Percentiles rank a stretch among this genome's conserved stretches.
Conservation (phyloP, 2,329 filamentous ascomycete species). For the Claviceps purpurea region DNA sequence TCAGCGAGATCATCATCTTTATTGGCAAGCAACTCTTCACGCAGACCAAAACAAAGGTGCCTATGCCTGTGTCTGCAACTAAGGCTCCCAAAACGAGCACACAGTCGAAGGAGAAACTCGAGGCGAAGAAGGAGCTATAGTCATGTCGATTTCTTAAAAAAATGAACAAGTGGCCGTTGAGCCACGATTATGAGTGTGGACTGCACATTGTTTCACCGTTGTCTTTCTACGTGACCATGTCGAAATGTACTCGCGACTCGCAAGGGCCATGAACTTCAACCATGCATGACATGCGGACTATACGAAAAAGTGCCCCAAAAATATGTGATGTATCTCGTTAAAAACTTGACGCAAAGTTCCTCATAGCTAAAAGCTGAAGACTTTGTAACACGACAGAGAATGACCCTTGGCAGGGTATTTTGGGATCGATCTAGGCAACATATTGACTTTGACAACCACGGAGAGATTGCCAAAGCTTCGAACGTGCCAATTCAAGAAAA, state of each 20-base stretch:
- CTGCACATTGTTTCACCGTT: neutral
- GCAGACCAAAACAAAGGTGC: constrained; percentile 25
- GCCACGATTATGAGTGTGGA: neutral
- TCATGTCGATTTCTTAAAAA: neutral
- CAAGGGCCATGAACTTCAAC: neutral
- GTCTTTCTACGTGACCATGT: neutral
- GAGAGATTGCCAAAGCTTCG: constrained; percentile 71
- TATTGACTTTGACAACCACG: constrained; percentile 78
- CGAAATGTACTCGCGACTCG: too few relatives aligned
- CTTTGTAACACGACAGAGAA: constrained; percentile 90
- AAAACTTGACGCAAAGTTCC: constrained; percentile 71
- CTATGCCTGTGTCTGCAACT: constrained; percentile 20
- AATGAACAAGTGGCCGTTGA: neutral
- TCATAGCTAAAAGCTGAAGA: constrained; percentile 60
- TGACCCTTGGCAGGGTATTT: constrained; percentile 77
- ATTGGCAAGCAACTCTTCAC: constrained; percentile 28
- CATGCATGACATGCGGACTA: neutral
- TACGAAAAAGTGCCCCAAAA: neutral
- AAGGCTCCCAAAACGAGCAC: constrained; percentile 12
- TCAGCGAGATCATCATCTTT: constrained; percentile 51
- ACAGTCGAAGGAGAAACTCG: constrained; percentile 5
- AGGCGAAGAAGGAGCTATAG: constrained; percentile 9
- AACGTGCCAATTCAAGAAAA: constrained; percentile 51
- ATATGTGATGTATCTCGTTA: constrained; percentile 55
- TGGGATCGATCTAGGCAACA: constrained; percentile 65